phyloP scores from a whole-genome alignment of 371 early-diverging fungal genomes.

The Saksenaea oblongispora region DNA sequence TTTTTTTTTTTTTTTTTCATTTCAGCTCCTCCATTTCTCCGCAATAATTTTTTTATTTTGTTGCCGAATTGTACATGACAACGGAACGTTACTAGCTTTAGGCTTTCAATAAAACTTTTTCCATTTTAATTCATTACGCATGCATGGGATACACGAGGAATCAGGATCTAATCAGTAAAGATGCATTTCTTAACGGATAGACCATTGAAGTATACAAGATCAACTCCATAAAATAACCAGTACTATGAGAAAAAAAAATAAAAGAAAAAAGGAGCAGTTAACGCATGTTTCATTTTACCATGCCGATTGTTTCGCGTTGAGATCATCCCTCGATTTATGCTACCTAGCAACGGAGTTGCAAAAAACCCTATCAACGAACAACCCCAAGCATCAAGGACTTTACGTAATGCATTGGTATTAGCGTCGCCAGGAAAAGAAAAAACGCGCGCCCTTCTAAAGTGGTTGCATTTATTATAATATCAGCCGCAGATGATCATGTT shows the following conservation, averaged over 20 bases:
- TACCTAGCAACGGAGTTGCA: neutral
- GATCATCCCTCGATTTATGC: slow-evolving; percentile 3
- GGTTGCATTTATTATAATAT: neutral
- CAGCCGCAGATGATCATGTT: neutral
- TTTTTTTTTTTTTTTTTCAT: neutral
- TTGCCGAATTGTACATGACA: slow-evolving; percentile 2
- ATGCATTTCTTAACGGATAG: neutral
- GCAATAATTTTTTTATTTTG: neutral
- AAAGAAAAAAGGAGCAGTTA: neutral
- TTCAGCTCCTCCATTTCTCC: neutral
- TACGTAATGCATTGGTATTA: neutral
- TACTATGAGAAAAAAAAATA: no score
- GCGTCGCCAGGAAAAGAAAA: no score
- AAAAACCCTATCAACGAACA: neutral
- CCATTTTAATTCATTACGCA: neutral
- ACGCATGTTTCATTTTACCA: neutral
- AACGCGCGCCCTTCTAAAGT: neutral
- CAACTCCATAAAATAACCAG: no score
- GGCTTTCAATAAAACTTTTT: neutral
- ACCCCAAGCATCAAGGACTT: neutral
- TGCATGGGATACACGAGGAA: neutral
- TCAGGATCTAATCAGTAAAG: no score
- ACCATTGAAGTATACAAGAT: no score
- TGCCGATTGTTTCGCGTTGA: neutral
- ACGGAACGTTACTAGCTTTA: neutral